A percentile compares a stretch with the other conserved stretches of the same genome.
These are phyloP conservation scores for Talaromyces adpressus DNA, from an alignment of 495 filamentous ascomycete species.

Conservation along the genomic window DNA sequence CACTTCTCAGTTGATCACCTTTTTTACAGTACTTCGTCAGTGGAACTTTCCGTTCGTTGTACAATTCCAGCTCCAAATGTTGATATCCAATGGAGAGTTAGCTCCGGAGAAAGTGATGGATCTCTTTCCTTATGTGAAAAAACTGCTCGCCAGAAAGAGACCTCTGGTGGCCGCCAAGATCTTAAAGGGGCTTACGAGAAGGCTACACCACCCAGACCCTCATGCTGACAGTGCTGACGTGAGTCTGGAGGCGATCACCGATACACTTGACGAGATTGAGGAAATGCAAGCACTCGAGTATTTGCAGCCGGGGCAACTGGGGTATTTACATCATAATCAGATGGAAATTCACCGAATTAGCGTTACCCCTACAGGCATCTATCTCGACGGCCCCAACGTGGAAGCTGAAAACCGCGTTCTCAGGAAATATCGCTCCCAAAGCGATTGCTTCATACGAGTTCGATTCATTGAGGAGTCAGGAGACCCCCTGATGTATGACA, in stretches of 20 bases:
- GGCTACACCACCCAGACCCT: conserved; percentile 4
- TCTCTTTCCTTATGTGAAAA: conserved; percentile 26
- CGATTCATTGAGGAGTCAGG: conserved; percentile 70
- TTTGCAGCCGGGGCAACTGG: neutral
- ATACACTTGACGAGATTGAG: conserved; percentile 3
- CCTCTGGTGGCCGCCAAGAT: neutral
- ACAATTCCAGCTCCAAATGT: conserved; percentile 43
- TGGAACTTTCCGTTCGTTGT: conserved; percentile 9
- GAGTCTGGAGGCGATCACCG: neutral
- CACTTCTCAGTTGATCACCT: neutral
- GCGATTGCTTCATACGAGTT: conserved; percentile 62
- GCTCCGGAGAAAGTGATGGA: conserved; percentile 31
- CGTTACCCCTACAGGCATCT: conserved; percentile 64
- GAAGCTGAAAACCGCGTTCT: conserved; percentile 71
- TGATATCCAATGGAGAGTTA: conserved; percentile 46
- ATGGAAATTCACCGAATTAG: conserved; percentile 48
- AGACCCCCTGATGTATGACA: conserved; percentile 50
- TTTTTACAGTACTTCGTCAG: neutral
- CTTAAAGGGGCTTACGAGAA: conserved; percentile 5
- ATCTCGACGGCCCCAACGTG: conserved; percentile 60
- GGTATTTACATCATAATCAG: conserved; percentile 6
- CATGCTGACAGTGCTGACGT: conserved; percentile 7
- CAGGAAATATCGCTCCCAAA: conserved; percentile 56
- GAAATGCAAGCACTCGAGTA: conserved; percentile 4
- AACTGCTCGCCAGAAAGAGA: conserved; percentile 9